These are phyloP conservation scores for Mollisia scopiformis DNA, from an alignment of 2,329 filamentous ascomycete genomes.

Conservation along the genomic window DNA sequence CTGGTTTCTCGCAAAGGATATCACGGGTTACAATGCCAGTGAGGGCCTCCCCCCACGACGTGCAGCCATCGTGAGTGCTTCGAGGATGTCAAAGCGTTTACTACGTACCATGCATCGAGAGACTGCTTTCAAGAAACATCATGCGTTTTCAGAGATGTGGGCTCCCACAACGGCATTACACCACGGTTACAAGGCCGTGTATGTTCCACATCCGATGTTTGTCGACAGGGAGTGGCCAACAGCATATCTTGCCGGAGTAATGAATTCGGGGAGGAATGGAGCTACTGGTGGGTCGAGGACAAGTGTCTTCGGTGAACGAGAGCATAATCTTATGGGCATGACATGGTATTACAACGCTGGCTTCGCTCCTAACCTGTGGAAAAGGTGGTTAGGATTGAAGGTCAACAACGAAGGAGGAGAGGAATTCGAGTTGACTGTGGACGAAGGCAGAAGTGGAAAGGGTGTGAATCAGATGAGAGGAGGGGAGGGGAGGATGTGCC, in stretches of 20 bases:
- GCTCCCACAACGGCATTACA: conserved; percentile 84
- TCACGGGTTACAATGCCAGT: conserved; percentile 78
- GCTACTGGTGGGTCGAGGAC: conserved; percentile 73
- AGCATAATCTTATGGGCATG: conserved; percentile 85
- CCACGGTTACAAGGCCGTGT: conserved; percentile 91
- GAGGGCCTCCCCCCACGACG: conserved; percentile 71
- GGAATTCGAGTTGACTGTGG: conserved; percentile 66
- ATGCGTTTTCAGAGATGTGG: conserved; percentile 98
- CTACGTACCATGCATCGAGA: conserved; percentile 89
- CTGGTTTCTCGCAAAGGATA: conserved; percentile 81
- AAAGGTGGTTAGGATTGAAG: conserved; percentile 81
- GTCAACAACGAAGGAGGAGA: conserved; percentile 81
- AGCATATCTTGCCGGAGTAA: conserved; percentile 74
- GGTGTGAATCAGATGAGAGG: conserved; percentile 55
- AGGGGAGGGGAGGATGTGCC: conserved; percentile 84
- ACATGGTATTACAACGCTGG: conserved; percentile 92
- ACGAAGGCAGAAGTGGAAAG: conserved; percentile 44
- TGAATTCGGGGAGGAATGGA: conserved; percentile 79
- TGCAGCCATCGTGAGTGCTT: conserved; percentile 86
- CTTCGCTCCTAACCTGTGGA: conserved; percentile 81
- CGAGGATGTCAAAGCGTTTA: conserved; percentile 79
- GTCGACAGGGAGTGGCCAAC: conserved; percentile 86
- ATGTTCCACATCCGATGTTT: conserved; percentile 85
- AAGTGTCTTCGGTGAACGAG: conserved; percentile 78
- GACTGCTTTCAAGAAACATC: conserved; percentile 81